Conservation (phyloP, 257 asterid genomes). For the Primulina eburnea region DNA sequence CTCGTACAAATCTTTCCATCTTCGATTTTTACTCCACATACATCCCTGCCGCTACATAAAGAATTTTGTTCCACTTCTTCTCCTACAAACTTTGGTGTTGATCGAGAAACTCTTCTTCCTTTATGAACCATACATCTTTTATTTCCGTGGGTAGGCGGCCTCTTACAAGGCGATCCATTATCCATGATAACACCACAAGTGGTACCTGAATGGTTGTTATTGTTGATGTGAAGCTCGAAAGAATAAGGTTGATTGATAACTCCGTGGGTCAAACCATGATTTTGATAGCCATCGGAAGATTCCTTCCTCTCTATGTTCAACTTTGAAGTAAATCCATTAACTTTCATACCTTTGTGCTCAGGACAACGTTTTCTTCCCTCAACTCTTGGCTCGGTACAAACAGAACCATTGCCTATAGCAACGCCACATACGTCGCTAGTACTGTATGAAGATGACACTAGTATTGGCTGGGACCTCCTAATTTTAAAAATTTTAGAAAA, state of each 20-base stretch:
- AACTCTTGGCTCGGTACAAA: slow-evolving; percentile 59
- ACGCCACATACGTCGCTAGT: slow-evolving; percentile 58
- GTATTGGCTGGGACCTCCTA: slow-evolving; percentile 43
- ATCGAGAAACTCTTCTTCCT: slow-evolving; percentile 35
- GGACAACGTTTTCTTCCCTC: slow-evolving; percentile 75
- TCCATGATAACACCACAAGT: slow-evolving; percentile 37
- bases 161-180: slow-evolving; percentile 34
- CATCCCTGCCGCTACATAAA: not conserved
- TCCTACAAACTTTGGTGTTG: slow-evolving; percentile 2
- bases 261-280: not conserved
- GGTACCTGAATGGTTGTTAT: slow-evolving; percentile 13
- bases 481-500: slow-evolving; percentile 49
- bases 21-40: not conserved
- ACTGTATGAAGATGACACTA: slow-evolving; percentile 27
- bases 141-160: slow-evolving; percentile 32
- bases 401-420: slow-evolving; percentile 55
- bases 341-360: slow-evolving; percentile 85
- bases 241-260: too few species aligned
- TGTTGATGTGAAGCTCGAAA: not conserved
- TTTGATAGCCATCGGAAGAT: slow-evolving; percentile 15
- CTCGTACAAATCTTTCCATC: not conserved
- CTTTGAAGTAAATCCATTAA: slow-evolving; percentile 45
- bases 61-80: slow-evolving; percentile 2
- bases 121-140: slow-evolving; percentile 48
- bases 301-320: not conserved